These are phyloP conservation scores for Cardamine resedifolia DNA, from an alignment of 345 rosid genomes.

Conservation along the genomic window DNA sequence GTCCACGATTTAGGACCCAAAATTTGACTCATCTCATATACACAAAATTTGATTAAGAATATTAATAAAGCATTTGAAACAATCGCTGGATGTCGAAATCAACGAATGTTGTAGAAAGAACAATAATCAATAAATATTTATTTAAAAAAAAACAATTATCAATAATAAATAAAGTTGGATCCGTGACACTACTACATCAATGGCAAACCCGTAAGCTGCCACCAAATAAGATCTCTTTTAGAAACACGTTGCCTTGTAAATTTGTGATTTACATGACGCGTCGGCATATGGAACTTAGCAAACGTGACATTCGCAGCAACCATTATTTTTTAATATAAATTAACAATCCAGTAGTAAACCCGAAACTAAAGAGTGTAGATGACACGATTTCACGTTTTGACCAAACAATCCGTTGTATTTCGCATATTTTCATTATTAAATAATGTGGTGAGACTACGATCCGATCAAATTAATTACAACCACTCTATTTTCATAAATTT, in stretches of 20 bases:
- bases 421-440: not conserved
- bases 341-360: not conserved
- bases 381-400: not conserved
- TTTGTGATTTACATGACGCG: slow-evolving; percentile 23
- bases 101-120: slow-evolving; percentile 7
- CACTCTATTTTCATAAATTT: not conserved
- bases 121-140: not conserved
- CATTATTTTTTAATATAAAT: not conserved
- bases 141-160: not conserved
- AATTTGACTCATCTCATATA: slow-evolving; percentile 1
- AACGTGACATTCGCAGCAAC: slow-evolving; percentile 1
- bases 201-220: slow-evolving; percentile 25
- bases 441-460: not conserved
- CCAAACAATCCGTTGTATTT: not conserved
- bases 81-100: not conserved
- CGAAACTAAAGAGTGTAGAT: not conserved
- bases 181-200: slow-evolving; percentile 19
- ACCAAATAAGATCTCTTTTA: slow-evolving; percentile 14
- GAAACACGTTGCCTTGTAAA: slow-evolving; percentile 24
- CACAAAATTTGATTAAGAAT: not conserved
- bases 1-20: slow-evolving; percentile 23
- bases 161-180: slow-evolving; percentile 11
- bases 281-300: not conserved
- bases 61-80: not conserved
- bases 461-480: not conserved